Evolutionary conservation across 805 yeast genomes (phyloP), one percentile per base, ranked within the genome.

Genomic region (Vanderwaltozyma tropicalis): DNA sequence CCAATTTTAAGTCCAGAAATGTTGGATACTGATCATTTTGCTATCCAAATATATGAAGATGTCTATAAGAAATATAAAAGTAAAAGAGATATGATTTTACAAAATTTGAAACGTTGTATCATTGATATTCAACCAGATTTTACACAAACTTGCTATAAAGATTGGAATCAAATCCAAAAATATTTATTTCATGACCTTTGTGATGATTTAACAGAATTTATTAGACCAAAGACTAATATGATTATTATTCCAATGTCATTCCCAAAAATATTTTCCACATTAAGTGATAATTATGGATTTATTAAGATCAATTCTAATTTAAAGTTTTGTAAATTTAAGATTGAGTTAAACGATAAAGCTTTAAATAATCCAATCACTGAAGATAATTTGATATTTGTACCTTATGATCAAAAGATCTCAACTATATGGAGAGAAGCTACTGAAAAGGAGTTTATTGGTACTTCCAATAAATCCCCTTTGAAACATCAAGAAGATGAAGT

Each of bases 181-280:
- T 44, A 34, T n/a, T 32, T 46, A 25, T 46, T 42, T 27, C 40
- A 37, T 25, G 40, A 40, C 11, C 33, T 39, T 13, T 37, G 39
- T 35, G 26, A 24, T 8, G 31, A 34, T 22, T 21, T 46, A 27
- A 38, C 42, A 13, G 32, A 44, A 15, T 43, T 38, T 26, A 31
- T 34, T 29, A 45, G 37, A 32, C 46, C 49, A 12, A 44, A 43
- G 28, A 42, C 43, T 3, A 43, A 48, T 20, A 41, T 49, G n/a
- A 28, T 49, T 13, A 38, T 47, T n/a, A 46, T 47, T 27, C 53
- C 53, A 12, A 42, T 35, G 28, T 32, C 40, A 12, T 49, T 47
- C 28, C 52, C 52, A 1, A 34, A 35, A 27, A 19, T 31, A 14
- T 47, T 31, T 31, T 34, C 32, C 18, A 28, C 32, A 12, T 37